Percentiles rank a stretch among this genome's conserved stretches.
These are phyloP conservation scores for Lichtheimia ramosa DNA, from an alignment of 371 early-diverging fungal species.

Conservation along the genomic window DNA sequence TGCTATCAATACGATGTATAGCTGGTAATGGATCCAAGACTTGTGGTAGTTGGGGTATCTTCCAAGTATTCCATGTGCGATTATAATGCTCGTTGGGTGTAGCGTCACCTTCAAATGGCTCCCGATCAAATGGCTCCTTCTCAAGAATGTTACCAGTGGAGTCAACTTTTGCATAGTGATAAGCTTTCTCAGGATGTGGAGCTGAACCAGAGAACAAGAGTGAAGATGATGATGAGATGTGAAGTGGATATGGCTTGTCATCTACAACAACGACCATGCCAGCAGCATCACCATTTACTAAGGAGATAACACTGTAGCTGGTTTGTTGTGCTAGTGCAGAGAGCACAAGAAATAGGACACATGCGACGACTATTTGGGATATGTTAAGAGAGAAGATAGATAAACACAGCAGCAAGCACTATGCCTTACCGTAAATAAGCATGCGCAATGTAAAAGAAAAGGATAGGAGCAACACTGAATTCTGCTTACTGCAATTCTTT, in stretches of 20 bases:
- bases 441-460: too few relatives aligned
- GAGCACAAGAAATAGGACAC: too few relatives aligned
- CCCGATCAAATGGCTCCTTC: conserved; percentile 13
- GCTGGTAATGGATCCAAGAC: conserved; percentile 13
- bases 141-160: conserved; percentile 2
- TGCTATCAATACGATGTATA: conserved; percentile 19
- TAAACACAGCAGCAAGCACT: too few relatives aligned
- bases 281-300: not conserved
- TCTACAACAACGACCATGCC: conserved; percentile 19
- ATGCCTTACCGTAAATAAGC: too few relatives aligned
- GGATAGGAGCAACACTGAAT: too few relatives aligned
- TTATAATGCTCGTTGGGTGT: conserved; percentile 27
- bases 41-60: conserved; percentile 4
- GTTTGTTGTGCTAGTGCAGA: not conserved
- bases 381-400: too few relatives aligned
- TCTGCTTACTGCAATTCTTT: too few relatives aligned
- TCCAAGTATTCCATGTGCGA: conserved; percentile 11
- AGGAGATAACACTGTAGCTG: conserved; percentile 17
- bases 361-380: too few relatives aligned
- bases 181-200: conserved; percentile 13
- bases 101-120: not conserved
- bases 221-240: not conserved
- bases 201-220: conserved; percentile 18
- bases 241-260: conserved; percentile 13
- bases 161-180: conserved; percentile 7